These are phyloP conservation scores for Aspergillus brunneoviolaceus DNA, from an alignment of 2,329 filamentous ascomycete genomes.

Conservation along the genomic window DNA sequence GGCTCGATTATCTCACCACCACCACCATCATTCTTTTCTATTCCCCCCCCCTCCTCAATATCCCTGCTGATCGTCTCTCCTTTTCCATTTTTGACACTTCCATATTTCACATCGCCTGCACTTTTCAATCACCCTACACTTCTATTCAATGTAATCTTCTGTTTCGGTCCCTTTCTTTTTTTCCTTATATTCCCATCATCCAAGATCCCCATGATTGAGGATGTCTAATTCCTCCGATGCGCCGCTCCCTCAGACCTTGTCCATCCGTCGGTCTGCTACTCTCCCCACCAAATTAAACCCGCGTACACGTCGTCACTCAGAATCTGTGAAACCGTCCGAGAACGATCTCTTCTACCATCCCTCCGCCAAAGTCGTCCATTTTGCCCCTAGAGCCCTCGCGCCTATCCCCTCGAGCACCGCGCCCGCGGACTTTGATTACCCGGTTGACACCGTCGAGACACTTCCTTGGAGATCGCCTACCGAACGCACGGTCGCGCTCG, in stretches of 20 bases:
- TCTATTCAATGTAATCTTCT: slow-evolving; percentile 19
- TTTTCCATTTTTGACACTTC: slow-evolving; percentile 4
- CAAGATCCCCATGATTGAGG: slow-evolving; percentile 23
- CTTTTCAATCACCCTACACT: slow-evolving; percentile 2
- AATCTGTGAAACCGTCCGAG: slow-evolving; percentile 31
- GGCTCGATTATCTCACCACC: slow-evolving; percentile 8
- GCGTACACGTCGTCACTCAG: slow-evolving; percentile 29
- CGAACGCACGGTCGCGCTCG: slow-evolving; percentile 80
- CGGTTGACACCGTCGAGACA: slow-evolving; percentile 58
- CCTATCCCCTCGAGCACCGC: slow-evolving; percentile 45
- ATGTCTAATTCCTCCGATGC: slow-evolving; percentile 36
- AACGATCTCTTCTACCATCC: slow-evolving; percentile 68
- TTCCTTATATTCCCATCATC: slow-evolving; percentile 4
- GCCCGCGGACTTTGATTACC: slow-evolving; percentile 47
- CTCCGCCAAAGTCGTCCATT: slow-evolving; percentile 69
- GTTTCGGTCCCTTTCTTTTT: not conserved
- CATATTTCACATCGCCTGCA: slow-evolving; percentile 2
- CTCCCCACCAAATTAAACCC: slow-evolving; percentile 37
- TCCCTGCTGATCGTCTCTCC: slow-evolving; percentile 8
- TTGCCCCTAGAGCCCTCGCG: slow-evolving; percentile 48
- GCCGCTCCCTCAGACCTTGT: slow-evolving; percentile 27
- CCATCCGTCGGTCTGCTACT: slow-evolving; percentile 37
- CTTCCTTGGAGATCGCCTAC: slow-evolving; percentile 73
- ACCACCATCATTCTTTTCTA: slow-evolving; percentile 12
- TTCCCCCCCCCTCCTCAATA: not conserved